Evolutionary conservation across 2,329 filamentous ascomycete genomes (phyloP).

Genomic region (Sclerotinia nivalis): DNA sequence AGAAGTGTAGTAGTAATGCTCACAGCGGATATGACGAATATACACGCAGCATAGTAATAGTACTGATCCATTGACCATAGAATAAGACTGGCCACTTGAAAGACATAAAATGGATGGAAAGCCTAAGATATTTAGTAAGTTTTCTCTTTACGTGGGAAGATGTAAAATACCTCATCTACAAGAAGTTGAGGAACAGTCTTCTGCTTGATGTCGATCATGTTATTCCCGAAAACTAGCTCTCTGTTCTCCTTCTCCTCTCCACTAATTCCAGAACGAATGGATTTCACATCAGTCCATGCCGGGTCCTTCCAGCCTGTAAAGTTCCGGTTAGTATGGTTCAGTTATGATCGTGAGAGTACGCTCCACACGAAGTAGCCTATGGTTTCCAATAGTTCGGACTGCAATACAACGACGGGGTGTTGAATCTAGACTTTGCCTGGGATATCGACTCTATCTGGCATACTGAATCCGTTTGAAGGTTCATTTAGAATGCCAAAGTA

Average conservation of each 20-base stretch:
- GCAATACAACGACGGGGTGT: not conserved
- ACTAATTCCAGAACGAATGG: conserved; percentile 77
- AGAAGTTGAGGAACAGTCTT: conserved; percentile 82
- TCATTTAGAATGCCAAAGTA: not conserved
- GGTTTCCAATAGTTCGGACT: not conserved
- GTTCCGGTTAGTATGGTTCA: conserved; percentile 1
- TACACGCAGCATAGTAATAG: conserved; percentile 95
- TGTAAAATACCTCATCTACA: conserved; percentile 70
- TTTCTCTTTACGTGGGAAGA: not conserved
- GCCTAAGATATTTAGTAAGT: conserved; percentile 63
- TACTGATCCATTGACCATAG: conserved; percentile 96
- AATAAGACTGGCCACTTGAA: conserved; percentile 90
- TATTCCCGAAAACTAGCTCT: conserved; percentile 83
- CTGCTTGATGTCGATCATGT: conserved; percentile 89
- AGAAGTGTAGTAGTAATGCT: conserved; percentile 88
- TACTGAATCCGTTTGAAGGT: not conserved
- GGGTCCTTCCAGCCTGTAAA: conserved; percentile 77
- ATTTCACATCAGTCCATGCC: conserved; percentile 75
- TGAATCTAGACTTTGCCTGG: not conserved
- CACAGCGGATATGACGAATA: conserved; percentile 90
- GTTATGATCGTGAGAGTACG: not conserved
- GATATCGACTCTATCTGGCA: not conserved
- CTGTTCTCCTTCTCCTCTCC: conserved; percentile 83
- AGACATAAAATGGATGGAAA: conserved; percentile 97
- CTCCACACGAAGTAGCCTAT: not conserved